Evolutionary conservation across 176 grass and related monocot genomes (phyloP).

Genomic region (Melocanna baccifera): DNA sequence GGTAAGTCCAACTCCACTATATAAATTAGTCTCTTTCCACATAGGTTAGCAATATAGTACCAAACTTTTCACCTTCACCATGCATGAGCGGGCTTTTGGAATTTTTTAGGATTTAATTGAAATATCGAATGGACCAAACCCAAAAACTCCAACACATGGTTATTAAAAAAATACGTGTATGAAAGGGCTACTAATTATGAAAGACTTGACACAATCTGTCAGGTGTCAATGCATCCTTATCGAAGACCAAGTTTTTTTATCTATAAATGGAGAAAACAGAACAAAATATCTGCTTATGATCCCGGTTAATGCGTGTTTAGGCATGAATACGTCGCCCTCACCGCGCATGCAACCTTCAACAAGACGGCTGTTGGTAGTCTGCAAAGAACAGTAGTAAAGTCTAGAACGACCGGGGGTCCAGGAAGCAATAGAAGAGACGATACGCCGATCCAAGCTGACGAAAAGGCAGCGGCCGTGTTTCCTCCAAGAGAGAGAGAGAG

Average conservation of each 20-base stretch:
- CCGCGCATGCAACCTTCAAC: background rate
- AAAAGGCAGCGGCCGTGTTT: background rate
- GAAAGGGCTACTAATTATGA: background rate
- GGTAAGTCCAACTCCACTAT: too few species aligned
- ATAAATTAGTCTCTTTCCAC: too few species aligned
- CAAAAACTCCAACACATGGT: too few species aligned
- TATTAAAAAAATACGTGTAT: too few species aligned
- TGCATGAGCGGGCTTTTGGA: too few species aligned
- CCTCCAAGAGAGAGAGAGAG: too few species aligned
- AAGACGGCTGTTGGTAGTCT: background rate
- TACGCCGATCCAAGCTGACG: background rate
- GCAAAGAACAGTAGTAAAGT: too few species aligned
- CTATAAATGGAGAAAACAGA: background rate
- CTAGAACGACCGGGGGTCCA: background rate
- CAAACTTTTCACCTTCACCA: too few species aligned
- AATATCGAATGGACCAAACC: too few species aligned
- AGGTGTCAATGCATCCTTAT: background rate
- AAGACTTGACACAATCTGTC: background rate
- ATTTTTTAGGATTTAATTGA: too few species aligned
- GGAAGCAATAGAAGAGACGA: background rate
- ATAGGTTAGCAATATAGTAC: too few species aligned
- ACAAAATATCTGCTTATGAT: background rate
- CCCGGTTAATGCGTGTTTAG: background rate
- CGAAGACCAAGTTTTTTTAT: background rate
- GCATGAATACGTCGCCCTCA: too few species aligned